Evolutionary conservation across 202 grass and related monocot species (phyloP).

Genomic region (Zoysia matrella): DNA sequence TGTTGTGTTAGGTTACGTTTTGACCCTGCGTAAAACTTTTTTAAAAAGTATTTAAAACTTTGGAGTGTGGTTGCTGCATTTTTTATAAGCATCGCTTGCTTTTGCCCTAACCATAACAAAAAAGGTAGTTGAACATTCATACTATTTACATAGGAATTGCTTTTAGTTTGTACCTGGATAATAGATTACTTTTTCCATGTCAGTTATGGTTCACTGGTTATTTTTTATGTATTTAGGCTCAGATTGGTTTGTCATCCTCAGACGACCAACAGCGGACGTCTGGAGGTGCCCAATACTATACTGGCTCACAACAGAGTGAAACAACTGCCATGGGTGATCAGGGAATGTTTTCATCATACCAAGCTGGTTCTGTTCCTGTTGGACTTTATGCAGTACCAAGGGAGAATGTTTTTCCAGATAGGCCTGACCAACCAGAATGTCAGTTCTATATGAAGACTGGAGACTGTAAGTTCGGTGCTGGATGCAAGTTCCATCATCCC

Average conservation of each 20-base stretch:
- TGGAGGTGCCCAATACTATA: slow-evolving; percentile 60
- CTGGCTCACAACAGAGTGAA: slow-evolving; percentile 60
- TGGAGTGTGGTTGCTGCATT: background rate
- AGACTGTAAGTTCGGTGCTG: too few species aligned
- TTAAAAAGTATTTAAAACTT: background rate
- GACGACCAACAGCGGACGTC: background rate
- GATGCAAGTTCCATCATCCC: too few species aligned
- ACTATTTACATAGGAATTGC: too few species aligned
- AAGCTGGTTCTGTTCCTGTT: too few species aligned
- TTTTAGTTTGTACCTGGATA: too few species aligned
- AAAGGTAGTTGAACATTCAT: too few species aligned
- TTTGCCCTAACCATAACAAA: too few species aligned
- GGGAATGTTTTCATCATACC: slow-evolving; percentile 71
- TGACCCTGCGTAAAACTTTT: background rate
- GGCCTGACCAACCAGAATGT: too few species aligned
- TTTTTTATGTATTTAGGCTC: slow-evolving; percentile 53
- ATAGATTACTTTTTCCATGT: too few species aligned
- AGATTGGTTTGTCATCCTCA: slow-evolving; percentile 72
- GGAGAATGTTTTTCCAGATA: too few species aligned
- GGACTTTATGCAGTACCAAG: too few species aligned
- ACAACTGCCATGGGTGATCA: slow-evolving; percentile 57
- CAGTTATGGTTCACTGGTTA: slow-evolving; percentile 12
- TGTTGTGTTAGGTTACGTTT: background rate
- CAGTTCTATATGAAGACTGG: too few species aligned
- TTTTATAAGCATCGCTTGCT: background rate